phyloP scores from a whole-genome alignment of 768 basidiomycete species.

The Tubosaeta brunneosetosa region DNA sequence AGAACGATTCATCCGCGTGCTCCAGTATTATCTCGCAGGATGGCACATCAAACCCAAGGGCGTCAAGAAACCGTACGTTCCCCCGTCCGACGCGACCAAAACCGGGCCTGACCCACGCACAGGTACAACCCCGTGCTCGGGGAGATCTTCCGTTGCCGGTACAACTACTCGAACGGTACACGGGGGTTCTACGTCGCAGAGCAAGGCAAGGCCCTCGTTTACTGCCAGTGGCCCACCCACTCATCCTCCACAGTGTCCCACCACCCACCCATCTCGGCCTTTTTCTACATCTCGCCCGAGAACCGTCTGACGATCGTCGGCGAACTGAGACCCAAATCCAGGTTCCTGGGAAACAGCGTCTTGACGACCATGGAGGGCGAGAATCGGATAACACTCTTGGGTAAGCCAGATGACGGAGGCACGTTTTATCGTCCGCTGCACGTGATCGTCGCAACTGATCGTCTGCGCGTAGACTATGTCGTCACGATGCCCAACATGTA shows the following conservation, averaged over 20 bases:
- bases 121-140: slow-evolving; percentile 97
- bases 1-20: slow-evolving; percentile 85
- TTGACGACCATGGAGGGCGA: slow-evolving; percentile 96
- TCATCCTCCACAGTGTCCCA: slow-evolving; percentile 67
- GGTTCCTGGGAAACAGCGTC: slow-evolving; percentile 95
- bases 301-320: slow-evolving; percentile 86
- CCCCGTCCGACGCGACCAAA: background rate
- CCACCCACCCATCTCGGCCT: slow-evolving; percentile 93
- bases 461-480: slow-evolving; percentile 63
- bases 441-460: slow-evolving; percentile 3
- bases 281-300: slow-evolving; percentile 89
- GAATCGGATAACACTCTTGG: slow-evolving; percentile 80
- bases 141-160: slow-evolving; percentile 96
- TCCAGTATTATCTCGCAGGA: slow-evolving; percentile 95
- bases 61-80: slow-evolving; percentile 93
- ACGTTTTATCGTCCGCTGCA: slow-evolving; percentile 28
- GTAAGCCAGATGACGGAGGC: slow-evolving; percentile 84
- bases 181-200: slow-evolving; percentile 95
- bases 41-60: slow-evolving; percentile 99
- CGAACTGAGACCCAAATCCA: slow-evolving; percentile 92
- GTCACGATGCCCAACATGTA: slow-evolving; percentile 99
- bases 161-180: slow-evolving; percentile 88
- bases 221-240: slow-evolving; percentile 1
- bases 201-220: slow-evolving; percentile 55
- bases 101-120: slow-evolving; percentile 9